These are phyloP conservation scores for Cryptosporidium viatorum DNA, from an alignment of 169 alveolate species.

Conservation along the genomic window DNA sequence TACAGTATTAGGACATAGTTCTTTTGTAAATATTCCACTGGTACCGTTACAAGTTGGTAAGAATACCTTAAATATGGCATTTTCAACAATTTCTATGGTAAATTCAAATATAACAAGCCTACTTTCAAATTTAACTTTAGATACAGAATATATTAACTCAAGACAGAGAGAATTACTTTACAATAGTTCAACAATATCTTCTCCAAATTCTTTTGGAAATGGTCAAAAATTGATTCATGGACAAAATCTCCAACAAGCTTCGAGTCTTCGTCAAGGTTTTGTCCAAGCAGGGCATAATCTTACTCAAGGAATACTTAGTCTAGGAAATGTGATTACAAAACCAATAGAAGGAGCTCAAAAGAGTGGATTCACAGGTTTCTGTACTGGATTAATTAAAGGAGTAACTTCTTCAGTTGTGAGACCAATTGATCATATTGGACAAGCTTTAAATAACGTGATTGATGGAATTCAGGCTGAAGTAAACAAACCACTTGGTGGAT, in stretches of 20 bases:
- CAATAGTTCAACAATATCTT: neutral
- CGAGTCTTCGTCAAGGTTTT: conserved; percentile 88
- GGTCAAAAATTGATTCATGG: neutral
- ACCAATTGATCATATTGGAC: conserved; percentile 92
- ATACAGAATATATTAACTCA: conserved; percentile 89
- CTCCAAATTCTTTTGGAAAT: conserved; percentile 3
- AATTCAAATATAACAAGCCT: conserved; percentile 86
- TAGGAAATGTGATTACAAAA: conserved; percentile 89
- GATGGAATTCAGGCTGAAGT: conserved; percentile 89
- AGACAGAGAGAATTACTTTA: conserved; percentile 83
- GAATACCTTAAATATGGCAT: conserved; percentile 89
- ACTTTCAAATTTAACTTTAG: conserved; percentile 89
- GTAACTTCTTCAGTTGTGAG: conserved; percentile 91
- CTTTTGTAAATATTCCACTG: conserved; percentile 89
- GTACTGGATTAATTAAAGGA: conserved; percentile 91
- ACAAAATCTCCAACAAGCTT: conserved; percentile 10
- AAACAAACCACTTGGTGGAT: conserved; percentile 83
- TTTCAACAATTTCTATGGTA: conserved; percentile 89
- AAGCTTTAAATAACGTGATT: conserved; percentile 90
- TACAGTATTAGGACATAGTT: conserved; percentile 88
- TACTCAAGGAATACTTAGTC: conserved; percentile 89
- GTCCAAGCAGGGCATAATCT: conserved; percentile 87
- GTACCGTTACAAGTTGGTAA: conserved; percentile 89
- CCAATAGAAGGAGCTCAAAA: conserved; percentile 93
- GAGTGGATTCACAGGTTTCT: conserved; percentile 90